Base-by-base conservation (phyloP, 2,329 filamentous ascomycete species). In the Colletotrichum sp. region DNA sequence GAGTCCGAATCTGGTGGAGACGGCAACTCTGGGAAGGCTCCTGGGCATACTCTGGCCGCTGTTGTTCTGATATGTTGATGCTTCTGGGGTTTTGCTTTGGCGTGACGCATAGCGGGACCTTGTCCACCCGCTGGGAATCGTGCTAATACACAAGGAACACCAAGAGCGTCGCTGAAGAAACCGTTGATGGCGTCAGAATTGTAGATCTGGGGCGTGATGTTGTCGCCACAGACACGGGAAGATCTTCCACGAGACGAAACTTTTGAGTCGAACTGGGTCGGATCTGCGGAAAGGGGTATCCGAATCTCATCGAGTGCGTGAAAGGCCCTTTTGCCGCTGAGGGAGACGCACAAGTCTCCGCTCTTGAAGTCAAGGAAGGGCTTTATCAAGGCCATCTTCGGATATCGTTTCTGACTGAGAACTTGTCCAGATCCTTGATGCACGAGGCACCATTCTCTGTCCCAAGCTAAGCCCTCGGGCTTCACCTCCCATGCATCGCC, bases 371-470 rank as follows among this genome's bases (percentile, higher is more conserved):
- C 94, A 55, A 98, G 87, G 6, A 81, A 84, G 8, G 97, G 96
- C 66, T 90, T 90, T 67, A 99, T 89, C 6, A 98, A 89, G 15
- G 95, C 94, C 96, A 99, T 98, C 39, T 89, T 91, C 4, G 96
- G 95, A 81, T 97, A 93, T 78, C 93, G 90, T 85, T 98, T 99
- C 84, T 98, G 96, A 81, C 92, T 98, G 70, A 99, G 87, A 8
- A 94, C 95, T 79, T 93, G 92, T 0, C 95, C 94, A 2, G 96
- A 97, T 58, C 95, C 96, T 81, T 93, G 91, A 82, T 98, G 96
- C 16, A 99, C 89, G 25, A 99, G 87, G 84, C 96, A 98, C 96
- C 97, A 99, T 86, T 98, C 96, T 76, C 97, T 91, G 83, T 99
- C 97, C 96, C 96, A 98, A 10, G 93, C 94, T 4, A 99, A 88